These are phyloP conservation scores for Chlamydomonas incerta DNA, from an alignment of 139 green algal species.

Conservation along the genomic window DNA sequence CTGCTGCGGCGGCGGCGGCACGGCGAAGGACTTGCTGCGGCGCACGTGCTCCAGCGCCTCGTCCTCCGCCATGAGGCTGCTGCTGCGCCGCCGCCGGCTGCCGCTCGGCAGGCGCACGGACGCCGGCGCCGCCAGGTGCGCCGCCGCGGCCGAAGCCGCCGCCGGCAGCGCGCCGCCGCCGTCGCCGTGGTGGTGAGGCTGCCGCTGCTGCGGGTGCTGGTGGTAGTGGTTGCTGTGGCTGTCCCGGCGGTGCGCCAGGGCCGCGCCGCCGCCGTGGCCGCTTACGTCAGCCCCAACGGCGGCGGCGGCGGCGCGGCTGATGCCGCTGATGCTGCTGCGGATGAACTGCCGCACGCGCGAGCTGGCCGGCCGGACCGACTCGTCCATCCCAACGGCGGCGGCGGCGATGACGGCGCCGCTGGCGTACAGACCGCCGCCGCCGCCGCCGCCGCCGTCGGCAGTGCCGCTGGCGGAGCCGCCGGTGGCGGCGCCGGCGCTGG, in stretches of 20 bases:
- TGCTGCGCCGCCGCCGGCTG: background rate
- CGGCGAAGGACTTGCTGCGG: conserved; percentile 11
- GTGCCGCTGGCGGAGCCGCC: background rate
- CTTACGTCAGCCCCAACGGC: no score
- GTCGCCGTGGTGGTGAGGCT: background rate
- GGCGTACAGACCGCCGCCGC: no score
- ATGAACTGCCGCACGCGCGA: conserved; percentile 4
- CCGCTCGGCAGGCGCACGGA: background rate
- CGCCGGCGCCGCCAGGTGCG: background rate
- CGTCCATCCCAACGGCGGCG: no score
- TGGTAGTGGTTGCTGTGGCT: background rate
- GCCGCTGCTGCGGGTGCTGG: background rate
- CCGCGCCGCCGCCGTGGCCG: no score
- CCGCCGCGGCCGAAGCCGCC: no score
- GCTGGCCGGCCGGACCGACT: background rate
- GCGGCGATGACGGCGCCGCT: no score
- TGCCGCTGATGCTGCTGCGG: background rate
- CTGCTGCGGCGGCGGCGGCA: background rate
- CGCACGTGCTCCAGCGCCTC: background rate
- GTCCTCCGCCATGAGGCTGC: background rate
- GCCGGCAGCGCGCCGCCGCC: no score
- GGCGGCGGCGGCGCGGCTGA: no score
- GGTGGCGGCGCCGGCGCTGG: background rate
- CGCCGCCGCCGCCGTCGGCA: background rate
- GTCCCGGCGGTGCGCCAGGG: no score